A percentile compares a stretch with the other conserved stretches of the same genome.
Conservation (phyloP, 495 filamentous ascomycete genomes). For the Tuber umbilicatum region DNA sequence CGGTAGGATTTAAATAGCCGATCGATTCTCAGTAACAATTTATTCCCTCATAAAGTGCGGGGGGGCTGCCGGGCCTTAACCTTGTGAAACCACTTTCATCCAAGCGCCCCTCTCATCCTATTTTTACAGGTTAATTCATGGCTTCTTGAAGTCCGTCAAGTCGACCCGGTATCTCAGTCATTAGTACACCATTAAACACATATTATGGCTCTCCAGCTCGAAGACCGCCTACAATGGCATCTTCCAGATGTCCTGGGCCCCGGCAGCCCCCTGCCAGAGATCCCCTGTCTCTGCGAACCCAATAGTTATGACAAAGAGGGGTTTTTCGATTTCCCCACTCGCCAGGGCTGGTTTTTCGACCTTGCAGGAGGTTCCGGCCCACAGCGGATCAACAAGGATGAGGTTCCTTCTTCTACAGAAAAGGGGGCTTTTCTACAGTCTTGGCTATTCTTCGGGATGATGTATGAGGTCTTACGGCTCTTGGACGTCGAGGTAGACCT, state of each 20-base stretch:
- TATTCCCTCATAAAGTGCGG: background rate
- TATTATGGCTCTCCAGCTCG: background rate
- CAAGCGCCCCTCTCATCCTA: background rate
- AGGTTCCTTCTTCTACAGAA: background rate
- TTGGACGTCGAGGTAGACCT: background rate
- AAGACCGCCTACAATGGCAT: background rate
- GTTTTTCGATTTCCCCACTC: conserved; percentile 7
- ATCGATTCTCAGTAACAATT: background rate
- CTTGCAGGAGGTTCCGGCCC: background rate
- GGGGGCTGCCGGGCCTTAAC: conserved; percentile 1
- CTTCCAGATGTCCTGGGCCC: conserved; percentile 4
- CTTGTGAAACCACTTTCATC: background rate
- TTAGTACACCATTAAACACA: background rate
- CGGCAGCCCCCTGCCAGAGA: conserved; percentile 1
- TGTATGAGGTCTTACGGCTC: conserved; percentile 3
- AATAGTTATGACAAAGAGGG: conserved; percentile 8
- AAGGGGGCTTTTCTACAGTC: conserved; percentile 15
- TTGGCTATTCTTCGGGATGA: conserved; percentile 20
- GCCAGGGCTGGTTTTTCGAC: background rate
- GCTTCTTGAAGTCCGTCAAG: background rate
- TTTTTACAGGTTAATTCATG: background rate
- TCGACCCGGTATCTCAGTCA: background rate
- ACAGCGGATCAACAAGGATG: background rate
- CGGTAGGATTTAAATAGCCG: background rate
- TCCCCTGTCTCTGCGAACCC: conserved; percentile 8